Conservation (phyloP, 2,329 filamentous ascomycete species). For the Apiospora arundinis region DNA sequence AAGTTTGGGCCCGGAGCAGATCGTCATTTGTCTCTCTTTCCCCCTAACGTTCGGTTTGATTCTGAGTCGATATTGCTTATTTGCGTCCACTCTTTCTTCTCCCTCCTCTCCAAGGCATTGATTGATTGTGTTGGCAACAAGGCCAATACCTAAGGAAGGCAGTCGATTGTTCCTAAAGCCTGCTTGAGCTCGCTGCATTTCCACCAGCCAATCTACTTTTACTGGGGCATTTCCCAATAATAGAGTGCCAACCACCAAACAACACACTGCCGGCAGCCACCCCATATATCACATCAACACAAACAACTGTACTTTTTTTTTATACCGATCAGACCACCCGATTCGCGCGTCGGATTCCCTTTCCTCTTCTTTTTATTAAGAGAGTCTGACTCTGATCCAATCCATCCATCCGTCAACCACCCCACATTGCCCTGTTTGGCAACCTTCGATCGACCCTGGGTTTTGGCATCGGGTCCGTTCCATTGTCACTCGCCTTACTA, state of each 20-base stretch:
- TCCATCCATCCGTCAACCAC: neutral
- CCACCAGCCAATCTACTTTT: neutral
- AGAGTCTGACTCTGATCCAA: neutral
- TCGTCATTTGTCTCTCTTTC: constrained; percentile 10
- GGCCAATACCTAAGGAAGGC: neutral
- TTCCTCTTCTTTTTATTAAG: constrained; percentile 2
- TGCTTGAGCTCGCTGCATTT: constrained; percentile 11
- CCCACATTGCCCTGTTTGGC: constrained; percentile 11
- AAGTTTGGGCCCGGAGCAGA: constrained; percentile 5
- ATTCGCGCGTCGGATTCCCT: neutral
- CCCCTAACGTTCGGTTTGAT: neutral
- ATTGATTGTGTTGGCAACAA: neutral
- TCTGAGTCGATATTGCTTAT: constrained; percentile 1
- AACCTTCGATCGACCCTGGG: constrained; percentile 10
- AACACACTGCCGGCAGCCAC: constrained; percentile 12
- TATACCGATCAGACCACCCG: constrained; percentile 8
- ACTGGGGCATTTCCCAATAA: constrained; percentile 1
- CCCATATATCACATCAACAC: constrained; percentile 18
- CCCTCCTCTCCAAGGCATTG: neutral
- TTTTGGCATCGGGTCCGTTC: neutral
- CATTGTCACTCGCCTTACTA: neutral
- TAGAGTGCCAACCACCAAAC: constrained; percentile 16
- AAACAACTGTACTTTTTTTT: neutral
- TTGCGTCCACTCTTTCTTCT: constrained; percentile 3
- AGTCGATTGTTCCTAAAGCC: neutral